Base-by-base conservation (phyloP, 2,329 filamentous ascomycete species). In the Aspergillus candidus region DNA sequence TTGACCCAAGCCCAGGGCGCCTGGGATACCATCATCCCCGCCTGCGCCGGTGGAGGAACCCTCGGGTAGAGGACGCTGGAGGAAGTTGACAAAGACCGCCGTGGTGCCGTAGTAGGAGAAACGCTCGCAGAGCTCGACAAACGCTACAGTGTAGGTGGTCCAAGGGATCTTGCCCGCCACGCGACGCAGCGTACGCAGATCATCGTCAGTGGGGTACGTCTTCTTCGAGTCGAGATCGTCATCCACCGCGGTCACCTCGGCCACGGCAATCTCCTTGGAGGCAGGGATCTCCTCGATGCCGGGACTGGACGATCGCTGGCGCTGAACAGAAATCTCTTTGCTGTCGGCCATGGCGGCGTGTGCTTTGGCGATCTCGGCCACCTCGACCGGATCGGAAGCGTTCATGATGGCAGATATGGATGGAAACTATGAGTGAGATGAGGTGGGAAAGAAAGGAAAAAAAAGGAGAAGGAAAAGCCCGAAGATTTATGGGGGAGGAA, bases 41-140 rank as follows among this genome's bases (percentile, higher is more conserved):
- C 42, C 40, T 10, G 52, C 71, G 48, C 79, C 80, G 1, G 78
- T 79, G 15, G 56, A 72, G 4, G 78, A 82, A 12, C 72, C 73
- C 0, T 49, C 41, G 1, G 80, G 80, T 22, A 83, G 66, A 29
- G 71, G 67, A 40, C 75, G 71, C 53, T 78, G 76, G 56, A 83
- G 75, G 57, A 80, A 84, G 66, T 83, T 83, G 60, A 79, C 79
- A 57, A 74, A 86, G 32, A 86, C 72, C 22, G 82, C 75, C 35
- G 79, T 76, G 4, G 81, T 82, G 43, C 84, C 85, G 58, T 88
- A 88, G 76, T 87, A 89, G 11, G 81, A 84, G 68, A 86, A 87
- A 38, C 84, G 81, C 69, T 89, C 85, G 68, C 82, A 86, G 44
- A 87, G 70, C 66, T 89, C 85, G 47, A 85, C 79, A 49, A 87